A percentile compares a stretch with the other conserved stretches of the same genome.
phyloP scores from a whole-genome alignment of 768 basidiomycete species.

The Russula olivacea region DNA sequence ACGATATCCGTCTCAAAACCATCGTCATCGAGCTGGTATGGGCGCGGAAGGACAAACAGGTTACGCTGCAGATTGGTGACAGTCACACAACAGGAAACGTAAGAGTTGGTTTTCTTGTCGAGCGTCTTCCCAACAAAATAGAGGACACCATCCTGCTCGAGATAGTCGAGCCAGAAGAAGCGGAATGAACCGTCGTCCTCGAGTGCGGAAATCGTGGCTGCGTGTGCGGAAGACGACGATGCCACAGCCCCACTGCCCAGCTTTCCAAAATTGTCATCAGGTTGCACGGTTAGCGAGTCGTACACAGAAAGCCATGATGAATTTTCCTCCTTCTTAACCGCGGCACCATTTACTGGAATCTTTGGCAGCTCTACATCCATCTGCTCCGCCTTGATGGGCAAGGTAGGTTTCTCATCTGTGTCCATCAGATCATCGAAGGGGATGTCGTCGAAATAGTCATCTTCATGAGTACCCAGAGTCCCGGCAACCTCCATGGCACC shows the following conservation, averaged over 20 bases:
- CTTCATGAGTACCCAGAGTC: conserved; percentile 19
- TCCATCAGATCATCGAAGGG: conserved; percentile 57
- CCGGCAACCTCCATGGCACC: conserved; percentile 54
- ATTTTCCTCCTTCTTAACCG: conserved; percentile 42
- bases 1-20: conserved; percentile 70
- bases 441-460: conserved; percentile 47
- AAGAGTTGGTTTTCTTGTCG: conserved; percentile 61
- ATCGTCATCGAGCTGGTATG: conserved; percentile 50
- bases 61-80: conserved; percentile 86
- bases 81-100: conserved; percentile 82
- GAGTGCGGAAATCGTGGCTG: conserved; percentile 50
- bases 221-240: conserved; percentile 32
- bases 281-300: conserved; percentile 58
- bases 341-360: conserved; percentile 26
- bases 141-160: conserved; percentile 78
- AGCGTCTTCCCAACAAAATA: conserved; percentile 90
- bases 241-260: conserved; percentile 29
- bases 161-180: conserved; percentile 96
- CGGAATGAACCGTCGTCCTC: conserved; percentile 80
- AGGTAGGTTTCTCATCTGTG: conserved; percentile 49
- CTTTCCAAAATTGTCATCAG: conserved; percentile 55
- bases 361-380: conserved; percentile 28
- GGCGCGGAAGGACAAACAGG: conserved; percentile 80
- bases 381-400: conserved; percentile 29
- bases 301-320: conserved; percentile 73